phyloP scores from a whole-genome alignment of 768 basidiomycete genomes.

The Serendipita indica region DNA sequence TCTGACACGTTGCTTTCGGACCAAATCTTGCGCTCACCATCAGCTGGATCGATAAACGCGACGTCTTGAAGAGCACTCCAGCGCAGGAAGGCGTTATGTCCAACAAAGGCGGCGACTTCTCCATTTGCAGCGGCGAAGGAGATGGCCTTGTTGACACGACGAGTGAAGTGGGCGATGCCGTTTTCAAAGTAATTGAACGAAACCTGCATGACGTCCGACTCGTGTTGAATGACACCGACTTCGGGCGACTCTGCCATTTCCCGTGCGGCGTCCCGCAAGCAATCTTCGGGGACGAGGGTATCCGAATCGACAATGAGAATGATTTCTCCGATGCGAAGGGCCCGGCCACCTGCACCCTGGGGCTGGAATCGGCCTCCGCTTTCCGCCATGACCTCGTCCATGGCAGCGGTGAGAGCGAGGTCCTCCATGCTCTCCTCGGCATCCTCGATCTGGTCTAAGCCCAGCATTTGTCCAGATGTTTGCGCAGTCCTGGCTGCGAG shows the following conservation, averaged over 20 bases:
- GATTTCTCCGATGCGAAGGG: slow-evolving; percentile 32
- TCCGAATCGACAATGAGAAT: slow-evolving; percentile 38
- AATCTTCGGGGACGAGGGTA: slow-evolving; percentile 38
- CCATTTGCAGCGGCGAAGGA: slow-evolving; percentile 41
- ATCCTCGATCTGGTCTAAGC: slow-evolving; percentile 47
- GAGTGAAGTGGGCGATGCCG: slow-evolving; percentile 25
- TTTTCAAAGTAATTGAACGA: slow-evolving; percentile 24
- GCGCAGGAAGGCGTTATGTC: slow-evolving; percentile 46
- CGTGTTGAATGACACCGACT: slow-evolving; percentile 39
- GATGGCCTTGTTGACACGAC: slow-evolving; percentile 20
- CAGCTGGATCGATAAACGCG: slow-evolving; percentile 50
- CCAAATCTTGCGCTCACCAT: slow-evolving; percentile 61
- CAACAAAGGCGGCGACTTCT: slow-evolving; percentile 70
- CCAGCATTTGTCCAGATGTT: slow-evolving; percentile 26
- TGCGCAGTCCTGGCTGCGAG: neutral
- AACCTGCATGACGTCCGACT: slow-evolving; percentile 27
- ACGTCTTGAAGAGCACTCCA: slow-evolving; percentile 29
- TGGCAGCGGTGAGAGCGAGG: slow-evolving; percentile 33
- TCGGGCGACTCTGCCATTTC: slow-evolving; percentile 36
- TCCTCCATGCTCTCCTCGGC: slow-evolving; percentile 34
- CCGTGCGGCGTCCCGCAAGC: slow-evolving; percentile 36
- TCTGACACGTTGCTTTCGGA: slow-evolving; percentile 70
- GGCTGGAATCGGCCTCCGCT: slow-evolving; percentile 21
- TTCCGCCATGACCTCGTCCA: slow-evolving; percentile 35
- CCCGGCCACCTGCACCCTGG: slow-evolving; percentile 26